Conservation (phyloP, 805 yeast species). For the Kregervanrija pseudodelftensis region DNA sequence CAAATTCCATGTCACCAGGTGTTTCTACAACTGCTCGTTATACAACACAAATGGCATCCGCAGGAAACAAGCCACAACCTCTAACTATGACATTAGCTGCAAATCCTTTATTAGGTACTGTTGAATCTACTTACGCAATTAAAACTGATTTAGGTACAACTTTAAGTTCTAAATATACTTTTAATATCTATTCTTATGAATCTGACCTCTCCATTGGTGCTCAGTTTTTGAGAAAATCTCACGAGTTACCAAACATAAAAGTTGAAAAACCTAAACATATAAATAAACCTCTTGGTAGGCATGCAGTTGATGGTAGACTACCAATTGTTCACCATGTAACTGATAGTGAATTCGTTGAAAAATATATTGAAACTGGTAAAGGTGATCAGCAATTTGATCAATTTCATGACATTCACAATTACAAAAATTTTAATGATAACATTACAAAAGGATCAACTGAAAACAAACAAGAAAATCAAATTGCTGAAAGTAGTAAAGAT, state of each 20-base stretch:
- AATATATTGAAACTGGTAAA: not conserved
- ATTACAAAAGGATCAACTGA: conserved; percentile 2
- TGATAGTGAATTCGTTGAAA: not conserved
- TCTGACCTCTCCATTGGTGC: conserved; percentile 82
- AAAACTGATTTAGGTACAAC: conserved; percentile 58
- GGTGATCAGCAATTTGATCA: too few species aligned
- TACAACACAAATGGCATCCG: conserved; percentile 64
- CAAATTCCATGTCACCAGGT: conserved; percentile 80
- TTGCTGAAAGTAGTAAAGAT: not conserved
- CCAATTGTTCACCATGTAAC: conserved; percentile 5
- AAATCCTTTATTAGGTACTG: conserved; percentile 85
- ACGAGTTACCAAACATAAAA: too few species aligned
- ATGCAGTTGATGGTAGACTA: conserved; percentile 3
- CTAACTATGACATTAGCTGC: conserved; percentile 77
- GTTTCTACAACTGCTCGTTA: conserved; percentile 79
- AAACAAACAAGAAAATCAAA: not conserved
- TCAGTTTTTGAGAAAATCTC: conserved; percentile 58
- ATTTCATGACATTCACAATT: too few species aligned
- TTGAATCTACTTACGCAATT: conserved; percentile 82
- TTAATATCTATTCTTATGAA: conserved; percentile 84
- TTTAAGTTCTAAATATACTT: conserved; percentile 78
- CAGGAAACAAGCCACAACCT: conserved; percentile 60
- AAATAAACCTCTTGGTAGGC: too few species aligned
- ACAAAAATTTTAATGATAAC: conserved; percentile 3
- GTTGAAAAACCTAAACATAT: too few species aligned